Conservation (phyloP, 345 rosid genomes). For the Odontarrhena argentea region DNA sequence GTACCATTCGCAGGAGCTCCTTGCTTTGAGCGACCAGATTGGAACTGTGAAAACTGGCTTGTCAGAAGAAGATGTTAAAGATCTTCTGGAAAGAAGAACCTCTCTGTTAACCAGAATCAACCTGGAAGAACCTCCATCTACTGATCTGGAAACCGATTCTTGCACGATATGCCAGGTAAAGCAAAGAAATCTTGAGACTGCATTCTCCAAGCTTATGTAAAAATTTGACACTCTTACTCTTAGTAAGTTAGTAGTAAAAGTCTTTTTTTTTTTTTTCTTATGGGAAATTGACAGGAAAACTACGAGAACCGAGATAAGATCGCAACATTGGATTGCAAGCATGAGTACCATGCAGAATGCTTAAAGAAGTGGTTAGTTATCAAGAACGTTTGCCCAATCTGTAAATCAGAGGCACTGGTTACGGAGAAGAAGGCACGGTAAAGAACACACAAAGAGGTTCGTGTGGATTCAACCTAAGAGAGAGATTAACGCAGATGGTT, state of each 20-base stretch:
- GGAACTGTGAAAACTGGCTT: conserved; percentile 83
- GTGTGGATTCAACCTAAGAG: conserved; percentile 14
- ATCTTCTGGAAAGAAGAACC: conserved; percentile 53
- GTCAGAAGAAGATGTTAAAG: conserved; percentile 57
- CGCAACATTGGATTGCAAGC: conserved; percentile 73
- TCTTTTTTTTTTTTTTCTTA: background rate
- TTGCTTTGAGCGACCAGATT: conserved; percentile 77
- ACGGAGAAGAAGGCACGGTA: conserved; percentile 26
- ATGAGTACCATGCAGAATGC: conserved; percentile 78
- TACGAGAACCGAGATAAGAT: conserved; percentile 57
- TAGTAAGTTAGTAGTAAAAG: background rate
- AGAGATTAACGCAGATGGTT: conserved; percentile 19
- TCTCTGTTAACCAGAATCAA: conserved; percentile 50
- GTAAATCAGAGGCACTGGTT: conserved; percentile 81
- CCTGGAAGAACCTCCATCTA: conserved; percentile 58
- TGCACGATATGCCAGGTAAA: conserved; percentile 93
- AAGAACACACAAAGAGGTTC: conserved; percentile 32
- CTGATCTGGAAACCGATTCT: conserved; percentile 60
- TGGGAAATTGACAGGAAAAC: conserved; percentile 53
- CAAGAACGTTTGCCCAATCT: conserved; percentile 85
- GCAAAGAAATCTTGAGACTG: conserved; percentile 13
- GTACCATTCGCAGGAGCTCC: conserved; percentile 67
- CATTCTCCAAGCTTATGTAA: conserved; percentile 24
- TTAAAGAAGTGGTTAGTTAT: conserved; percentile 82
- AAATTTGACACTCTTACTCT: background rate